Evolutionary conservation across 805 yeast genomes (phyloP).

Genomic region (Candida pseudoglaebosa): DNA sequence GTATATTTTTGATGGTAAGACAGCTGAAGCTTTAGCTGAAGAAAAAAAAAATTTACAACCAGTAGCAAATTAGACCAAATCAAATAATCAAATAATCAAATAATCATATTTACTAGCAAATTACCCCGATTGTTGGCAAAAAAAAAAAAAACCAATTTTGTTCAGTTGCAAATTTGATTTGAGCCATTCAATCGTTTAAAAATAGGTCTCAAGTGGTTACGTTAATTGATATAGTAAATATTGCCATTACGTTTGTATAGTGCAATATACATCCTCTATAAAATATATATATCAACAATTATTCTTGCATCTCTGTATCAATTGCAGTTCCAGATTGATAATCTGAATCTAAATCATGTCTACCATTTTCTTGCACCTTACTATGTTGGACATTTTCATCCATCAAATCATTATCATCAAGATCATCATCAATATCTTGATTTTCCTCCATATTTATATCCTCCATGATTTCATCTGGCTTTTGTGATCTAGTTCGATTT

Average conservation of each 20-base stretch:
- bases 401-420: not conserved
- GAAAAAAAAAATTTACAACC: conserved; percentile 1
- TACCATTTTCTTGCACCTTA: not conserved
- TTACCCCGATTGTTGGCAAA: no score
- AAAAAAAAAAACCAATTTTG: no score
- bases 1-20: conserved; percentile 53
- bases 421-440: not conserved
- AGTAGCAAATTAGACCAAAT: conserved; percentile 1
- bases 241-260: no score
- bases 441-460: conserved; percentile 4
- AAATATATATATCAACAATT: conserved; percentile 3
- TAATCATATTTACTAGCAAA: no score
- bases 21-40: conserved; percentile 5
- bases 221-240: no score
- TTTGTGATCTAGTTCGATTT: no score
- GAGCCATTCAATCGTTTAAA: no score
- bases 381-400: not conserved
- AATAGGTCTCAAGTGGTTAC: no score
- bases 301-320: conserved; percentile 6
- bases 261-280: no score
- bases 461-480: conserved; percentile 3
- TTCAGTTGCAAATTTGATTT: no score
- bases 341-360: not conserved
- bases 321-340: not conserved
- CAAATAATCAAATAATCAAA: no score